Evolutionary conservation across 371 early-diverging fungal species (phyloP), one percentile per base, ranked within the genome.

Genomic region (Catenaria anguillulae): DNA sequence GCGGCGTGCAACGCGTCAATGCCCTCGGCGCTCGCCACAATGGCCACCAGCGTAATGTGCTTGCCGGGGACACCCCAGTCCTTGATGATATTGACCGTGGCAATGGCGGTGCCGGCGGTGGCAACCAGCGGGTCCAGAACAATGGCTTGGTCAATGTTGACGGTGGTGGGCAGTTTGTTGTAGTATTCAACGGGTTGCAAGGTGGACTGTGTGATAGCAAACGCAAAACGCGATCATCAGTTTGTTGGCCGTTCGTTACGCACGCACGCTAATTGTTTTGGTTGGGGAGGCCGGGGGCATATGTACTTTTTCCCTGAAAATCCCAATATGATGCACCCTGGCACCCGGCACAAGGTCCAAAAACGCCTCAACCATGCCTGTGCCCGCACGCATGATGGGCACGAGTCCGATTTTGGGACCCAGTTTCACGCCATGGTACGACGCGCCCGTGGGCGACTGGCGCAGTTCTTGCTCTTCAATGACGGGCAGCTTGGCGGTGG

Each of bases 131-230:
- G 92, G 68, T 92, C 92, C 33, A 92, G 62, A 19, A 91, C 80
- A 64, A 83, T 72, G 50, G 88, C 88, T 26, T 79, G 63, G 62
- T 89, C 85, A 5, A 86, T 77, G 34, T 76, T 73, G 60, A 84
- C 85, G 4, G 67, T 66, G 33, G 70, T 64, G 8, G 92, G 92
- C 40, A 92, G 71, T 70, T 91, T 92, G 75, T 91, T 92, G 77
- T 89, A 92, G 71, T 92, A 92, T 68, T 92, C 92, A n/a, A 92
- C 90, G 6, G 92, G 92, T 63, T 84, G 82, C 52, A 87, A 72
- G 3, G 90, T 84, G 4, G 76, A 61, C 80, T 80, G 63, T 23
- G 26, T 12, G 33, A 29, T 5, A 5, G 21, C 21, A 5, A 29
- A 58, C 21, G 19, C 3, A 21, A 15, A n/a, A 23, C 10, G 33